Base-by-base conservation (phyloP, 768 basidiomycete species). In the Russula sp. region DNA sequence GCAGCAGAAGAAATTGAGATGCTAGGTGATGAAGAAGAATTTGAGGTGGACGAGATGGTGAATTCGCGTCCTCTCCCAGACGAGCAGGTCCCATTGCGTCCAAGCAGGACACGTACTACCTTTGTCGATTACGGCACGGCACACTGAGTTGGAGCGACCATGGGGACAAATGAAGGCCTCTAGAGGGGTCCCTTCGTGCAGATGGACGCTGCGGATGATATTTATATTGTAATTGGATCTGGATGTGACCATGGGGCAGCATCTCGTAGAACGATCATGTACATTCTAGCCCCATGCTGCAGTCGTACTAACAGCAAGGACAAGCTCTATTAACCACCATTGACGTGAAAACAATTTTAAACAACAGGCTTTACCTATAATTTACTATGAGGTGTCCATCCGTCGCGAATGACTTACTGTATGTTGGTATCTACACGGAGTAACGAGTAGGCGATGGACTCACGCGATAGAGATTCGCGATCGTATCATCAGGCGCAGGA, bases 401-500 rank as follows among this genome's bases (percentile, higher is more conserved):
- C 0, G 84, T 84, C 0, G 79, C 77, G 68, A 84, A 86, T 60
- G 81, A 83, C 81, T 83, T 69, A 10, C 25, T 13, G 35, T 35
- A 58, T 43, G 20, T 56, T 13, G 34, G 52, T 34, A 42, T 52
- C 39, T 47, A 38, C 5, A 43, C 45, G n/a, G 36, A 46, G 41
- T 36, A 4, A 20, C 14, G 50, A 7, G 49, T 18, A 0, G 42
- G n/a, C 9, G 22, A 51, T 14, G 32, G 10, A 63, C 74, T 22
- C 65, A 83, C 86, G 73, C 86, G 86, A 77, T 76, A 88, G 64
- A 88, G 72, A 64, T 87, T 87, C 2, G 83, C 79, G 9, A 89
- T 86, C 0, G 84, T 84, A 67, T 88, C 87, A 69, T 89, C 87
- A 0, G 86, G 88, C 5, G 87, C 85, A 29, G 87, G 87, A 11